phyloP scores from a whole-genome alignment of 202 grass and related monocot genomes.

The Elaeis oleifera region DNA sequence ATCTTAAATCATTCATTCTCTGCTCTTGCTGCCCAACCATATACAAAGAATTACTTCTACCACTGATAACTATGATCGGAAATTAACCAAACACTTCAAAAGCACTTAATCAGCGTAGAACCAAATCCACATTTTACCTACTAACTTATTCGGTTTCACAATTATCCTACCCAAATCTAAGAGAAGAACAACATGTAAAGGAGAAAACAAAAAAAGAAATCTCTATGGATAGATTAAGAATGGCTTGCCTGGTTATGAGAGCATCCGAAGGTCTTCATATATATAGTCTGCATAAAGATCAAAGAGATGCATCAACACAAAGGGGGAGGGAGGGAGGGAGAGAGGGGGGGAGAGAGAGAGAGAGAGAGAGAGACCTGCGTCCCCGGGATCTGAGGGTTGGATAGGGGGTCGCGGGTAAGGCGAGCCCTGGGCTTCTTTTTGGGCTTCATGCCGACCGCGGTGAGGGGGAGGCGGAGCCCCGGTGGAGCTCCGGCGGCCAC shows the following conservation, averaged over 20 bases:
- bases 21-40: no score
- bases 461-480: conserved; percentile 56
- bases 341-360: background rate
- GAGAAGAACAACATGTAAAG: background rate
- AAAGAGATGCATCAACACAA: conserved; percentile 3
- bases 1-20: no score
- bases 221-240: background rate
- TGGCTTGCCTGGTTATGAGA: conserved; percentile 90
- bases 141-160: background rate
- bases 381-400: conserved; percentile 50
- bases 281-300: conserved; percentile 57
- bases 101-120: no score
- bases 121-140: no score
- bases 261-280: conserved; percentile 93
- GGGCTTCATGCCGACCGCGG: conserved; percentile 59
- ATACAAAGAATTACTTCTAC: no score
- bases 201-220: background rate
- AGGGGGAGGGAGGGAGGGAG: background rate
- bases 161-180: background rate
- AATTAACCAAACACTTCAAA: no score
- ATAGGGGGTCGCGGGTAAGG: conserved; percentile 20
- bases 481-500: conserved; percentile 45
- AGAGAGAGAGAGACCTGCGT: conserved; percentile 39
- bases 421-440: conserved; percentile 47
- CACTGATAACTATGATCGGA: no score